Conservation (phyloP, 2,329 filamentous ascomycete genomes). For the Phyllosticta citrichinensis region DNA sequence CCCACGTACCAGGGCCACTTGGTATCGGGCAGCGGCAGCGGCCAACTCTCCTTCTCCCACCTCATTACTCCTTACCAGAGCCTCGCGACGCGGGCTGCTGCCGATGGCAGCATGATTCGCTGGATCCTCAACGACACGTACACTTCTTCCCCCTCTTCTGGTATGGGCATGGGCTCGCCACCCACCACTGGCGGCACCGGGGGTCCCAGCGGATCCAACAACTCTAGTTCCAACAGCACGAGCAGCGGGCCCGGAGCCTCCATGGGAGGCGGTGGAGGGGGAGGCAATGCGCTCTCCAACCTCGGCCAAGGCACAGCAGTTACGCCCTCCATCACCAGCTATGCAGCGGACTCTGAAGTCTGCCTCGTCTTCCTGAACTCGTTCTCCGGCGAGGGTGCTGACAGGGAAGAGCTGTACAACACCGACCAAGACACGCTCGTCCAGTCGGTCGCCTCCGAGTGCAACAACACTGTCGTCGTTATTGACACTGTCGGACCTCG, state of each 20-base stretch:
- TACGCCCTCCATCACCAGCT: conserved; percentile 1
- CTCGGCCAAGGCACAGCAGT: conserved; percentile 3
- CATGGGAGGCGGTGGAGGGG: background rate
- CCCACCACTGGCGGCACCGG: background rate
- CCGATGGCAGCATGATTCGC: conserved; percentile 25
- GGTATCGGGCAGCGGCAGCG: conserved; percentile 81
- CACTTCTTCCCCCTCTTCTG: background rate
- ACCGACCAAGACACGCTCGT: conserved; percentile 41
- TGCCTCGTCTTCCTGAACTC: conserved; percentile 11
- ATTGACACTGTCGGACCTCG: conserved; percentile 29
- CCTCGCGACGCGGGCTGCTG: conserved; percentile 28
- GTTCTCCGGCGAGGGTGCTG: conserved; percentile 1
- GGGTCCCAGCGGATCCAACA: background rate
- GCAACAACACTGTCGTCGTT: conserved; percentile 58
- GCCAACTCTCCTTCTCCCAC: conserved; percentile 62
- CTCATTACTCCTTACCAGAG: conserved; percentile 35
- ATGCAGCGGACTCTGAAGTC: conserved; percentile 3
- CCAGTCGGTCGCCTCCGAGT: conserved; percentile 58
- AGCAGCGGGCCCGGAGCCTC: background rate
- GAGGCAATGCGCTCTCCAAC: background rate
- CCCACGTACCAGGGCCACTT: conserved; percentile 53
- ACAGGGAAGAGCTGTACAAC: conserved; percentile 5
- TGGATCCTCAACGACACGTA: conserved; percentile 9
- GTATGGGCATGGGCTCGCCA: background rate
- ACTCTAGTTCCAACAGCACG: background rate